Conservation (phyloP, 768 basidiomycete species). For the Boletus vermiculosoides region DNA sequence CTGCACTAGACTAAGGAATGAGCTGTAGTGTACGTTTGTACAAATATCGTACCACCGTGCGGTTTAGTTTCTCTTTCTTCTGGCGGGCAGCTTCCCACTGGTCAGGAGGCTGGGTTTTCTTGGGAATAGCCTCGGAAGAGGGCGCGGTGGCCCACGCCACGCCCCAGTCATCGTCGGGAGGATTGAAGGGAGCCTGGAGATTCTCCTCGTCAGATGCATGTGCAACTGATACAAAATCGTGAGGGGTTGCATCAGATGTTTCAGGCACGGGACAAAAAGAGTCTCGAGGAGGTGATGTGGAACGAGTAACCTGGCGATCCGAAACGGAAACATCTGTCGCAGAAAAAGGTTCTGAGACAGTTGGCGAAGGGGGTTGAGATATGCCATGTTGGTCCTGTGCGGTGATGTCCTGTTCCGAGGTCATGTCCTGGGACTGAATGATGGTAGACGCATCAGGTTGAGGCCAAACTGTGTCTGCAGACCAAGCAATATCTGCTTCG, state of each 20-base stretch:
- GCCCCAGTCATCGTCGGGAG: constrained; percentile 37
- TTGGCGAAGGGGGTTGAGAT: neutral
- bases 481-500: neutral
- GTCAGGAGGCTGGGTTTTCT: constrained; percentile 37
- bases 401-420: constrained; percentile 1
- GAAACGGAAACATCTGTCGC: neutral
- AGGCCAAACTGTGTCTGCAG: constrained; percentile 41
- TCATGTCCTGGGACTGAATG: neutral
- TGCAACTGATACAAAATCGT: constrained; percentile 38
- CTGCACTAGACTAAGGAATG: constrained; percentile 38
- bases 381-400: neutral
- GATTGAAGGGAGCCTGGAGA: neutral
- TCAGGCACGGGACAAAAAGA: constrained; percentile 3
- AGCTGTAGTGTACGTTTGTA: constrained; percentile 14
- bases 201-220: neutral
- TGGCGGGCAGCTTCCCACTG: constrained; percentile 67
- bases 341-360: neutral
- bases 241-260: constrained; percentile 29
- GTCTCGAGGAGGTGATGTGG: neutral
- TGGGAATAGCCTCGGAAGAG: constrained; percentile 20
- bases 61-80: constrained; percentile 58
- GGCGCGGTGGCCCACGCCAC: constrained; percentile 37
- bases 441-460: neutral
- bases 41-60: constrained; percentile 55
- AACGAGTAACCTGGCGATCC: neutral